Evolutionary conservation across 169 alveolate genomes (phyloP).

Genomic region (Eimeria necatrix): DNA sequence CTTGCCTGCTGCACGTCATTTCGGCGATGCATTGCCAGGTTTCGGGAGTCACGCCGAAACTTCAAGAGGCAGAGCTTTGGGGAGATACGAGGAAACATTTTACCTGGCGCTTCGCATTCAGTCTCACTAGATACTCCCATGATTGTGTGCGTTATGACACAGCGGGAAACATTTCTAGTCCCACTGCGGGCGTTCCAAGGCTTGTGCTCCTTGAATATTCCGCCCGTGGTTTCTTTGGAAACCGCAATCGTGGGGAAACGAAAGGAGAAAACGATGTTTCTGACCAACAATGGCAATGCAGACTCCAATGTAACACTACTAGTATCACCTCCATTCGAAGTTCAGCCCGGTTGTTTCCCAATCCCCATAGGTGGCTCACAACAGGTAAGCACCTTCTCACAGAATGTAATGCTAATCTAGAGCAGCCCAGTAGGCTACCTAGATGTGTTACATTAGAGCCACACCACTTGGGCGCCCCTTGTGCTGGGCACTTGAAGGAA

Average conservation of each 20-base stretch:
- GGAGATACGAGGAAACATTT: not conserved
- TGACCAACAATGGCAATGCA: conserved; percentile 67
- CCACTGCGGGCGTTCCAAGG: conserved; percentile 81
- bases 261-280: conserved; percentile 55
- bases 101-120: not conserved
- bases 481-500: too few relatives aligned
- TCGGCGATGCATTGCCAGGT: too few relatives aligned
- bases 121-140: not conserved
- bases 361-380: conserved; percentile 49
- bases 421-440: not conserved
- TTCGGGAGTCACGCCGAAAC: too few relatives aligned
- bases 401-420: not conserved
- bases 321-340: conserved; percentile 58
- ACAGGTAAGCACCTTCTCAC: conserved; percentile 9
- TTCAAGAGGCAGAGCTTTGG: not conserved
- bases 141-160: not conserved
- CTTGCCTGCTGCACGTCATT: too few relatives aligned
- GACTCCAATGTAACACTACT: conserved; percentile 37
- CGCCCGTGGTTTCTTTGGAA: conserved; percentile 50
- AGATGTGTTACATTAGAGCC: not conserved
- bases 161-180: conserved; percentile 79
- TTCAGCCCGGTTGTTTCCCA: conserved; percentile 28
- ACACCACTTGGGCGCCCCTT: not conserved
- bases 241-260: conserved; percentile 67
- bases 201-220: conserved; percentile 64